Evolutionary conservation across 192 early-diverging fungal species (phyloP), one percentile per base, ranked within the genome.

Genomic region (Endogone sp.): DNA sequence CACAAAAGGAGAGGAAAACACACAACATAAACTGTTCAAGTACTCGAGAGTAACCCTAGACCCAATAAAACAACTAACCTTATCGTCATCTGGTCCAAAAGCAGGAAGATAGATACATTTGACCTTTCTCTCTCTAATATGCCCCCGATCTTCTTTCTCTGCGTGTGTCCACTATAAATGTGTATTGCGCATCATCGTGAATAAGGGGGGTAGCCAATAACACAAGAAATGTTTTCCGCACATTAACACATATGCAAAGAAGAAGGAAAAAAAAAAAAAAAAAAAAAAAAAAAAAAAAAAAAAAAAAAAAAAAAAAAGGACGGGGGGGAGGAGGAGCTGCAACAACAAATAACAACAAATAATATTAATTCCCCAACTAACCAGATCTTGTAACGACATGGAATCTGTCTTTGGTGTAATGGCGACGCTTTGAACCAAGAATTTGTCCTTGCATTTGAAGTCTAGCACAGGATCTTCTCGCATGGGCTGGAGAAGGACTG

Each of bases 371-470:
- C n/a, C n/a, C 2, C 23, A 4, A 71, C 73, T 62, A 80, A 88
- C 85, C 75, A 91, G 66, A 59, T 94, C 92, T n/a, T 82, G 70
- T 28, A 85, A 71, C 24, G 83, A 77, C 69, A 93, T 75, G 2
- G 76, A 77, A 63, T 91, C 82, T 65, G 89, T 79, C 56, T 93
- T 89, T 25, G 80, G 79, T 22, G 89, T 84, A 21, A 96, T 86
- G 71, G 86, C 82, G 65, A 97, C 88, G 70, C 87, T 92, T 76
- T 95, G 94, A 25, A 99, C 87, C 60, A 98, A 78, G 70, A 99
- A 99, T 81, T 99, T 99, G 87, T 99, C 97, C 70, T 93, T 94
- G 84, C 93, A 94, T 70, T 92, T 94, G 69, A 79, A 88, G 65
- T 91, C 92, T 2, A 78, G 69, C 23, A 91, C 83, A 21, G 89